Evolutionary conservation across 495 filamentous ascomycete species (phyloP).

Genomic region (Penicillium canariense): DNA sequence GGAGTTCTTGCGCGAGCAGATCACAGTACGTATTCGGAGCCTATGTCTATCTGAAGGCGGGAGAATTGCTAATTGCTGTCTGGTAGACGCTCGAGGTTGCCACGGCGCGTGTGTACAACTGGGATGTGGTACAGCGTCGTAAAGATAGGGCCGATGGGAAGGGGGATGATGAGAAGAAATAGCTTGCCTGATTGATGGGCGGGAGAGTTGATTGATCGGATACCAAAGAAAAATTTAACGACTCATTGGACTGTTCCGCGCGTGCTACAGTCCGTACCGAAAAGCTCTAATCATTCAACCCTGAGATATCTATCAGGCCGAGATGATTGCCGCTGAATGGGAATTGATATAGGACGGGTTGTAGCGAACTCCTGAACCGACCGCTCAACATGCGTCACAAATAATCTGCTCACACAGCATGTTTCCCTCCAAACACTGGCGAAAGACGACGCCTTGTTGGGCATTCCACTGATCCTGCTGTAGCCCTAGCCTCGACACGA

Average conservation of each 20-base stretch:
- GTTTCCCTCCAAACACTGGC: not conserved
- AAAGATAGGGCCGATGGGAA: constrained; percentile 78
- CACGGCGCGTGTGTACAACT: constrained; percentile 96
- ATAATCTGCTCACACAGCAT: not conserved
- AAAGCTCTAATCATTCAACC: too few relatives aligned
- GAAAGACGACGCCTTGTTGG: not conserved
- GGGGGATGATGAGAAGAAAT: constrained; percentile 37
- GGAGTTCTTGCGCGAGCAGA: constrained; percentile 94
- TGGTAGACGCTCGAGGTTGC: constrained; percentile 90
- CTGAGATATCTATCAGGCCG: too few relatives aligned
- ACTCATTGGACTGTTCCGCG: not conserved
- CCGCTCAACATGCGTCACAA: too few relatives aligned
- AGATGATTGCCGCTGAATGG: too few relatives aligned
- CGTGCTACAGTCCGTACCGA: not conserved
- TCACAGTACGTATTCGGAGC: constrained; percentile 75
- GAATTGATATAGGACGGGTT: too few relatives aligned
- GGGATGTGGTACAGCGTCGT: constrained; percentile 90
- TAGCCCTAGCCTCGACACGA: too few relatives aligned
- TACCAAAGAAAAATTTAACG: not conserved
- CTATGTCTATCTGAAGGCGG: too few relatives aligned
- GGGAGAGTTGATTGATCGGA: not conserved
- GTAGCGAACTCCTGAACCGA: too few relatives aligned
- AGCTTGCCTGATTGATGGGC: not conserved
- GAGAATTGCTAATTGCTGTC: not conserved
- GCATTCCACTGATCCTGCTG: too few relatives aligned